Base-by-base conservation (phyloP, 192 early-diverging fungal species). In the Podochytrium sp. region DNA sequence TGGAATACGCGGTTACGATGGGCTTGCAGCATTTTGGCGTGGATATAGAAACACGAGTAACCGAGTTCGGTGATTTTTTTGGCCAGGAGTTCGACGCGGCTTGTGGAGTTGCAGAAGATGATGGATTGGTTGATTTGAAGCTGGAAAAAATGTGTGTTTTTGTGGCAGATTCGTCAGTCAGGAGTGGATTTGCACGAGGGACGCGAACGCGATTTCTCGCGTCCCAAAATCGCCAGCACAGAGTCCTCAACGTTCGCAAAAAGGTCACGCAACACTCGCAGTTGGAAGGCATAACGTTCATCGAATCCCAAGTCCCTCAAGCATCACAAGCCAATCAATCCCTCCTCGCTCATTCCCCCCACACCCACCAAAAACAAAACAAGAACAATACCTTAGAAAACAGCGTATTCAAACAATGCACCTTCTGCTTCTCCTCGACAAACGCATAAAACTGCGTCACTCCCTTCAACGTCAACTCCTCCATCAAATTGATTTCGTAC, bases 91-190 rank as follows among this genome's bases (percentile, higher is more conserved):
- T 99, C 97, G 35, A 99, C 97, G 43, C 97, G 93, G 86, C 93
- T 95, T 49, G 97, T 98, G 0, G 97, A 99, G 84, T 99, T 99
- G 81, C 97, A 99, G 79, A 99, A 99, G 78, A 99, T 99, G 71
- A 99, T 99, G 38, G 96, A 98, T 90, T 99, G 97, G 84, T 99
- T 99, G 86, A 99, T 97, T 92, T 99, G 97, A 30, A 99, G 91
- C 92, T 94, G 59, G 12, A 23, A 50, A 34, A 38, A n/a, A n/a
- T 16, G n/a, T 47, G 0, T 16, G n/a, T n/a, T n/a, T n/a, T n/a
- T n/a, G n/a, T n/a, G n/a, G n/a, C n/a, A n/a, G n/a, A n/a, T n/a
- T n/a, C n/a, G n/a, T n/a, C n/a, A n/a, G n/a, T n/a, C n/a, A n/a
- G n/a, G n/a, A n/a, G n/a, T n/a, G n/a, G n/a, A n/a, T n/a, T n/a